A percentile compares a stretch with the other conserved stretches of the same genome.
These are phyloP conservation scores for Prunus campanulata DNA, from an alignment of 306 rosid species.

Conservation along the genomic window DNA sequence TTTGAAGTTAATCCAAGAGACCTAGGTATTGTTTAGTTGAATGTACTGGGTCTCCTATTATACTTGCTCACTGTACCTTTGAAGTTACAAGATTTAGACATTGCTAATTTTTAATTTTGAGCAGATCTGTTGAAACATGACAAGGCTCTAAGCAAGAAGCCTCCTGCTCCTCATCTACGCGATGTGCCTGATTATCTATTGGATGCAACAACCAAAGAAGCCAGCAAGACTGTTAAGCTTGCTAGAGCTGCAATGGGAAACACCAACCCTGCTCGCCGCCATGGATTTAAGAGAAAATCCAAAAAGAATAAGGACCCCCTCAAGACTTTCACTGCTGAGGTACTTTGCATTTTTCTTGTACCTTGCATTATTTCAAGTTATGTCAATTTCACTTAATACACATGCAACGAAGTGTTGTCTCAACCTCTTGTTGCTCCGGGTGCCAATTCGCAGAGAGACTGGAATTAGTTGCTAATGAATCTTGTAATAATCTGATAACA, in stretches of 20 bases:
- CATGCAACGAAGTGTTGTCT: neutral
- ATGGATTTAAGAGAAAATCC: conserved; percentile 10
- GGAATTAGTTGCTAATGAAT: conserved; percentile 4
- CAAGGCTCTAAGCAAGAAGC: conserved; percentile 85
- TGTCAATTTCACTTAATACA: neutral
- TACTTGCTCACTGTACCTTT: neutral
- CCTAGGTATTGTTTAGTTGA: neutral
- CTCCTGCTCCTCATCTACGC: conserved; percentile 77
- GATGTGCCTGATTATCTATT: conserved; percentile 81
- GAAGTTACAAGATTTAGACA: neutral
- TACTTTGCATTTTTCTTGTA: neutral
- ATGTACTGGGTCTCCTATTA: neutral
- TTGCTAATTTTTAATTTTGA: conserved; percentile 8
- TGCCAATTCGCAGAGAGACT: conserved; percentile 20
- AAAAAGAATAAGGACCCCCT: conserved; percentile 26
- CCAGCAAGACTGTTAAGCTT: conserved; percentile 68
- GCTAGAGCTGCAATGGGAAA: conserved; percentile 48
- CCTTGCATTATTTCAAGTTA: neutral
- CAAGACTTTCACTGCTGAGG: conserved; percentile 30
- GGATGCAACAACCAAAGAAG: conserved; percentile 76
- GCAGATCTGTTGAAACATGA: conserved; percentile 90
- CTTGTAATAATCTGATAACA: conserved; percentile 11
- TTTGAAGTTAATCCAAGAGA: conserved; percentile 9
- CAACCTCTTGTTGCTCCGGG: neutral
- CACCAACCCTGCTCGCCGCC: neutral